A percentile compares a stretch with the other conserved stretches of the same genome.
These are phyloP conservation scores for Adansonia grandidieri DNA, from an alignment of 441 rosid species.

Conservation along the genomic window DNA sequence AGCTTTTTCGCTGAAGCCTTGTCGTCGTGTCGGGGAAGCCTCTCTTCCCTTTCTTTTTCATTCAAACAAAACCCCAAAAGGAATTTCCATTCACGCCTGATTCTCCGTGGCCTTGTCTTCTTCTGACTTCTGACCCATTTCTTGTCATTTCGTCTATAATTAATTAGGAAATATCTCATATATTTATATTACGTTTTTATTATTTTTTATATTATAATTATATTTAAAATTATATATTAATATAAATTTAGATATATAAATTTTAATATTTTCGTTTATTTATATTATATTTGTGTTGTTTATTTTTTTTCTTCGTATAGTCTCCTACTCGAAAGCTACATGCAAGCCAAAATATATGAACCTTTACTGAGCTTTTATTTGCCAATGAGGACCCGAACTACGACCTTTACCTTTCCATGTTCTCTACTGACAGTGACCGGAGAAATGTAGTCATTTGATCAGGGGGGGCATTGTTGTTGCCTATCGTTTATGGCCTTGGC, in stretches of 20 bases:
- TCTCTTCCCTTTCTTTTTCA: conserved; percentile 1
- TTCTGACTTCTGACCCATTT: conserved; percentile 28
- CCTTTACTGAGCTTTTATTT: conserved; percentile 25
- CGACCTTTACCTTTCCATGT: neutral
- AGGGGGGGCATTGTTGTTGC: conserved; percentile 11
- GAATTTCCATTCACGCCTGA: conserved; percentile 9
- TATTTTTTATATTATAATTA: no score
- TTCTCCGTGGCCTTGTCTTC: conserved; percentile 2
- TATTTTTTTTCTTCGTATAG: no score
- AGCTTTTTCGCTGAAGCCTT: conserved; percentile 41
- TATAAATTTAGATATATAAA: no score
- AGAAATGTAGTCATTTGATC: neutral
- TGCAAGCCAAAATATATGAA: conserved; percentile 42
- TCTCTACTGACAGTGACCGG: neutral
- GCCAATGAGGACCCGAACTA: conserved; percentile 32
- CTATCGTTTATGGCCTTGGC: neutral
- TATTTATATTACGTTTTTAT: no score
- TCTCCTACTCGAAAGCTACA: conserved; percentile 21
- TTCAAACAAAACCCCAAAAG: neutral
- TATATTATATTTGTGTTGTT: no score
- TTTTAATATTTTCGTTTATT: no score
- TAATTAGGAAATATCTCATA: neutral
- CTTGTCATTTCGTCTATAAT: conserved; percentile 31
- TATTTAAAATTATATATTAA: no score
- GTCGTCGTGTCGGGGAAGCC: conserved; percentile 61